Conservation (phyloP, 495 filamentous ascomycete species). For the Mycothermus thermophilus region DNA sequence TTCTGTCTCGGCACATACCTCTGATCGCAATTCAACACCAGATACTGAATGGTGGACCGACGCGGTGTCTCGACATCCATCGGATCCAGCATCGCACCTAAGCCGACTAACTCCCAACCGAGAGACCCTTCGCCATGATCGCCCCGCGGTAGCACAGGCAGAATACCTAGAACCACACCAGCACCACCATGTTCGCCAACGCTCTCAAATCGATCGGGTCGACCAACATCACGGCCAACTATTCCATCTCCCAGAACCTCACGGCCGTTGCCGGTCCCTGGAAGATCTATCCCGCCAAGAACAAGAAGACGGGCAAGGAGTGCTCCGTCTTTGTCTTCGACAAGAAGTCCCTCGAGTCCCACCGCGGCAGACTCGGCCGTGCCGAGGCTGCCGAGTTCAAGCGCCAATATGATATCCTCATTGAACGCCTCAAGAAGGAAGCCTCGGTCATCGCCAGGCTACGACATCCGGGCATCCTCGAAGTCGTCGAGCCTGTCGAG, state of each 20-base stretch:
- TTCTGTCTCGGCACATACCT: no score
- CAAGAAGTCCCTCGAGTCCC: slow-evolving; percentile 63
- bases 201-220: slow-evolving; percentile 84
- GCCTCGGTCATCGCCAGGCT: slow-evolving; percentile 74
- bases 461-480: slow-evolving; percentile 80
- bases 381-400: slow-evolving; percentile 52
- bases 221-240: slow-evolving; percentile 78
- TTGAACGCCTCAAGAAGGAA: slow-evolving; percentile 82
- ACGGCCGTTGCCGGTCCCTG: slow-evolving; percentile 72
- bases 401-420: slow-evolving; percentile 69
- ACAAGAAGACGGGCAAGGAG: slow-evolving; percentile 75
- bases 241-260: slow-evolving; percentile 57
- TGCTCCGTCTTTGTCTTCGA: slow-evolving; percentile 95
- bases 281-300: slow-evolving; percentile 96
- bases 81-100: no score
- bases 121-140: slow-evolving; percentile 9
- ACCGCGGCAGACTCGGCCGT: slow-evolving; percentile 41
- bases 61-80: no score
- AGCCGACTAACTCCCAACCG: no score
- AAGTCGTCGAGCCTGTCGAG: slow-evolving; percentile 89
- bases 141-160: slow-evolving; percentile 1
- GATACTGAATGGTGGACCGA: no score
- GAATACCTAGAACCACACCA: no score
- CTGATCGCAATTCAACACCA: no score
- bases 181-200: slow-evolving; percentile 69